These are phyloP conservation scores for Elsinoe ampelina DNA, from an alignment of 2,329 filamentous ascomycete species.

Conservation along the genomic window DNA sequence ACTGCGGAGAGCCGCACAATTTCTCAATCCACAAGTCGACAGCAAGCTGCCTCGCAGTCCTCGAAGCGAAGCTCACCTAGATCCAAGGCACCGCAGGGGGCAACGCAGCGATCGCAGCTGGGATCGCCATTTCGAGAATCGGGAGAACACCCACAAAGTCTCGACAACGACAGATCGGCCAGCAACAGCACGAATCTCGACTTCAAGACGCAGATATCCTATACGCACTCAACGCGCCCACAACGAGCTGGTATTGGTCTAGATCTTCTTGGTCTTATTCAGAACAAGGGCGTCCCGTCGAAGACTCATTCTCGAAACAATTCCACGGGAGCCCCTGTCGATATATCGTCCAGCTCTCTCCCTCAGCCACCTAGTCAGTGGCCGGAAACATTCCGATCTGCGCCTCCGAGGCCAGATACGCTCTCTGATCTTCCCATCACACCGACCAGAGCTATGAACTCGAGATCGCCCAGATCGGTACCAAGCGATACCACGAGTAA, in stretches of 20 bases:
- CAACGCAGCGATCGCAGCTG: neutral
- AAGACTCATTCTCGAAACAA: neutral
- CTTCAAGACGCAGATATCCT: slow-evolving; percentile 14
- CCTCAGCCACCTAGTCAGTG: slow-evolving; percentile 12
- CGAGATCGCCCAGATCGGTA: slow-evolving; percentile 6
- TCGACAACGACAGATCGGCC: neutral
- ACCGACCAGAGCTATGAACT: slow-evolving; percentile 7
- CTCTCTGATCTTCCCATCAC: neutral
- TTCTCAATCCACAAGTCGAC: neutral
- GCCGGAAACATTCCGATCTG: slow-evolving; percentile 11
- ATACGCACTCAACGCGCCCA: neutral
- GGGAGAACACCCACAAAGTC: slow-evolving; percentile 8
- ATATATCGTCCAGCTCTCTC: slow-evolving; percentile 5
- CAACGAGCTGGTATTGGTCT: too few relatives aligned
- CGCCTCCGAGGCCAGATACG: slow-evolving; percentile 1
- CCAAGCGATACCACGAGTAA: neutral
- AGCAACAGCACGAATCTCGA: slow-evolving; percentile 4
- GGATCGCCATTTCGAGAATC: neutral
- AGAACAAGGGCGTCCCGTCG: neutral
- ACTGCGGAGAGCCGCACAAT: too few relatives aligned
- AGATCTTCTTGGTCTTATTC: too few relatives aligned
- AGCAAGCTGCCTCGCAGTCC: neutral
- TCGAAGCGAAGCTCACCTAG: neutral
- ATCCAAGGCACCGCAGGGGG: neutral
- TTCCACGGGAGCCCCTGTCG: neutral